Percentiles rank a stretch among this genome's conserved stretches.
Conservation (phyloP, 2,329 filamentous ascomycete genomes). For the Golovinomyces cichoracearum region DNA sequence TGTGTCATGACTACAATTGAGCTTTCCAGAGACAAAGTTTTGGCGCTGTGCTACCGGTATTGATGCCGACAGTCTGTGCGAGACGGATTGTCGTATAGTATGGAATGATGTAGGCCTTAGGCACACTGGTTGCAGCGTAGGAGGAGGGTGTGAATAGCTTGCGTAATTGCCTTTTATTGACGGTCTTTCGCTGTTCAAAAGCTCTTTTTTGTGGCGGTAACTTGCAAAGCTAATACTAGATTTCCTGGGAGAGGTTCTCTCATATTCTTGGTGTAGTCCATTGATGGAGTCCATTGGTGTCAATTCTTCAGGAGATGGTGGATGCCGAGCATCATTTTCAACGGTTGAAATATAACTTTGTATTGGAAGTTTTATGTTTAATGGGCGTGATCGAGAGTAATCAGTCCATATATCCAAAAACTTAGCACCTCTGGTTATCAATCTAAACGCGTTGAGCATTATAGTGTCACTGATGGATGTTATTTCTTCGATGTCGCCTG, state of each 20-base stretch:
- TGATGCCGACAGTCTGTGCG: constrained; percentile 55
- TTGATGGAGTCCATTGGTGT: not conserved
- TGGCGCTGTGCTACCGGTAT: constrained; percentile 35
- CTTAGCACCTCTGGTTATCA: constrained; percentile 69
- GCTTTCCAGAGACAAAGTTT: constrained; percentile 58
- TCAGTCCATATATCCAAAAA: constrained; percentile 71
- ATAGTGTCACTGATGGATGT: constrained; percentile 65
- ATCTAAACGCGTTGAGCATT: constrained; percentile 77
- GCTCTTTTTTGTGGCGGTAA: constrained; percentile 8
- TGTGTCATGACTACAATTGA: constrained; percentile 57
- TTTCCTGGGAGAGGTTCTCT: constrained; percentile 11
- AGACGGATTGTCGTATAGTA: constrained; percentile 12
- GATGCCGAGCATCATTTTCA: not conserved
- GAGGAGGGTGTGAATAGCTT: constrained; percentile 6
- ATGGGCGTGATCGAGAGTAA: constrained; percentile 23
- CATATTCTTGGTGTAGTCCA: constrained; percentile 16
- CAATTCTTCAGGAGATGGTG: too few species aligned
- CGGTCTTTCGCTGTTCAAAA: constrained; percentile 12
- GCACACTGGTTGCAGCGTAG: constrained; percentile 11
- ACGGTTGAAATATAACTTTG: not conserved
- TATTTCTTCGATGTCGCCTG: constrained; percentile 21
- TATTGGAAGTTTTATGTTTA: constrained; percentile 17
- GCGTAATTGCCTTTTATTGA: constrained; percentile 12
- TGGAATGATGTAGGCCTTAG: constrained; percentile 7
- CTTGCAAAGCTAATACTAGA: constrained; percentile 13